Base-by-base conservation (phyloP, 805 yeast genomes). In the Hanseniaspora nectarophila region DNA sequence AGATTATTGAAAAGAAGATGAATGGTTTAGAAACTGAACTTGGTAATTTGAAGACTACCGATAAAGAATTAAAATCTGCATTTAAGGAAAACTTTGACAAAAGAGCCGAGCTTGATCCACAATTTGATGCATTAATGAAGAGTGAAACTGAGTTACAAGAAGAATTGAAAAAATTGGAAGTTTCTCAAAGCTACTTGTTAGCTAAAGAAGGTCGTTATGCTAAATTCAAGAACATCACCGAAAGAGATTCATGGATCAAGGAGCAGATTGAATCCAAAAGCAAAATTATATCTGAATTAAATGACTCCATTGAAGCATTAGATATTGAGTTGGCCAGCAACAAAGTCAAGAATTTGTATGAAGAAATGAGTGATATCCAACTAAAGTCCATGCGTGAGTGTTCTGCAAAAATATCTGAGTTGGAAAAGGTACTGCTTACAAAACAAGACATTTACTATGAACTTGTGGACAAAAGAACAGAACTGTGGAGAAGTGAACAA, bases 401-500 rank as follows among this genome's bases (percentile, higher is more conserved):
- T 2, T 61, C 77, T 2, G 60, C 66, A 24, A 72, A 73, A 1
- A 63, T 70, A 1, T 57, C 63, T 1, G 57, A 67, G 1, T 56
- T 61, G 7, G 60, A 62, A 4, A 68, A 50, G 51, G 71, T 16
- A 59, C 68, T 15, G 62, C 63, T n/a, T 5, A 68, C 2, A 65
- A 67, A 74, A 20, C 80, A 73, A 57, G 54, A 60, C 3, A 59
- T 71, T 23, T 72, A 77, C 45, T 64, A 69, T 20, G 65, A 61
- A 2, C 70, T 78, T 26, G 72, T 76, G 12, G 95, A 87, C 59
- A 73, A 77, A 55, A 75, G 94, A 58, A 87, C 84, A 61, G 67
- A 66, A 8, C 66, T 82, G 10, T 86, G 95, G 95, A 76, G 96
- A 60, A 80, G 81, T 21, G 92, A 86, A 58, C 78, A 84, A 45